These are phyloP conservation scores for Talaromyces verruculosus DNA, from an alignment of 2,329 filamentous ascomycete species.

Conservation along the genomic window DNA sequence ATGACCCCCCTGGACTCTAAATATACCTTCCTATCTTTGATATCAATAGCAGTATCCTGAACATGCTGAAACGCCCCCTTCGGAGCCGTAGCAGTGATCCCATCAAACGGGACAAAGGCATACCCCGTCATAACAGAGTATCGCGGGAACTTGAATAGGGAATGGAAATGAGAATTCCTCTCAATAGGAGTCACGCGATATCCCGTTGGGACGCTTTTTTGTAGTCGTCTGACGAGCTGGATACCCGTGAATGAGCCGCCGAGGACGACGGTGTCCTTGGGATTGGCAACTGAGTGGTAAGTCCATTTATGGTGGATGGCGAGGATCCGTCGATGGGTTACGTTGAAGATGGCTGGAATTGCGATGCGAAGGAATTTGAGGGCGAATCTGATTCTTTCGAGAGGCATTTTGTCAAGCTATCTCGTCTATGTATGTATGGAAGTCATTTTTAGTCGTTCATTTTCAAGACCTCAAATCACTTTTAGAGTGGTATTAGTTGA, in stretches of 20 bases:
- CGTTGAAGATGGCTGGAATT: background rate
- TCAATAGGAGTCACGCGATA: slow-evolving; percentile 13
- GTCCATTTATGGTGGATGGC: slow-evolving; percentile 1
- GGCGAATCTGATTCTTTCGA: slow-evolving; percentile 1
- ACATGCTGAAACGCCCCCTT: slow-evolving; percentile 6
- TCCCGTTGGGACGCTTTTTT: slow-evolving; percentile 1
- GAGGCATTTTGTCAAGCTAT: background rate
- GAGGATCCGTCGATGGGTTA: background rate
- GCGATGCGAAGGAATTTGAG: background rate
- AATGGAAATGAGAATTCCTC: slow-evolving; percentile 17
- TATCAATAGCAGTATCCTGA: background rate
- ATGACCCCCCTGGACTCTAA: background rate
- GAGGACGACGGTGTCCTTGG: slow-evolving; percentile 15
- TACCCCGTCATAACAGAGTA: slow-evolving; percentile 16
- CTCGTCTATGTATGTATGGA: background rate
- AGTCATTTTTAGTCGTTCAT: too few species aligned
- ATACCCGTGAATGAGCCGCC: slow-evolving; percentile 13
- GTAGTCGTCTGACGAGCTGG: background rate
- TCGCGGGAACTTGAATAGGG: slow-evolving; percentile 12
- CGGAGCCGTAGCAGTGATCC: background rate
- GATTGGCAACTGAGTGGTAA: slow-evolving; percentile 1
- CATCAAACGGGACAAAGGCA: slow-evolving; percentile 12
- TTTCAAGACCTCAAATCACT: background rate
- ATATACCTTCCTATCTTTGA: slow-evolving; percentile 2
- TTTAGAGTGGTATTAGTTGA: too few species aligned